Conservation (phyloP, 73 alveolate genomes). For the Blepharisma stoltei region DNA sequence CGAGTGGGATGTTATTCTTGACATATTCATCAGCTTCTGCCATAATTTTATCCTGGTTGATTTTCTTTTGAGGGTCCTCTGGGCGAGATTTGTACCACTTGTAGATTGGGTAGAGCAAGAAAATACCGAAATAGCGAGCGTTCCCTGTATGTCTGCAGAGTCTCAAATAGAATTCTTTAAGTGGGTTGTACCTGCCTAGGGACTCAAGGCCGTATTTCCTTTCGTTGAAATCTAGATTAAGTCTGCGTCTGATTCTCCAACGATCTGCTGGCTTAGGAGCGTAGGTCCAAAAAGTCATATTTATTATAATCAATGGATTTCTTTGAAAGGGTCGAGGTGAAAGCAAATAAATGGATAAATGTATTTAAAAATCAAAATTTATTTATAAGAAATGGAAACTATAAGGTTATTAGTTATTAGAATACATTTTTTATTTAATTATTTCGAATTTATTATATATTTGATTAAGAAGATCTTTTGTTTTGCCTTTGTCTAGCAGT, state of each 20-base stretch:
- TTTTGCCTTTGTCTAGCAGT: background rate
- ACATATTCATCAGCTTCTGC: constrained; percentile 29
- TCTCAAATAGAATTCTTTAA: constrained; percentile 27
- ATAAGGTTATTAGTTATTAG: no score
- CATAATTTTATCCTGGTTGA: background rate
- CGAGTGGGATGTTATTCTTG: constrained; percentile 28
- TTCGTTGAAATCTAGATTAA: constrained; percentile 31
- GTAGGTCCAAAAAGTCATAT: constrained; percentile 33
- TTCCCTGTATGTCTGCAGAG: constrained; percentile 22
- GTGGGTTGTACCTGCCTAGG: constrained; percentile 24
- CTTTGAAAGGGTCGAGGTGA: no score
- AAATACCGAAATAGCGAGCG: constrained; percentile 28
- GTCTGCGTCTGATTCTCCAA: constrained; percentile 30
- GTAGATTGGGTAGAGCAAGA: background rate
- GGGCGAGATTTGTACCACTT: background rate
- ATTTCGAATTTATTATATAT: no score
- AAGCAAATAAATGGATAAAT: no score
- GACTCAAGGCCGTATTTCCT: constrained; percentile 32
- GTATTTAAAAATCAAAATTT: no score
- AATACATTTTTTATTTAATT: no score
- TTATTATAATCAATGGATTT: background rate
- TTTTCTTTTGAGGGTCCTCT: constrained; percentile 8
- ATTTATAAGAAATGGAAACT: no score
- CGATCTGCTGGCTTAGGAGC: constrained; percentile 21
- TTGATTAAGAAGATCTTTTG: no score